A percentile compares a stretch with the other conserved stretches of the same genome.
Conservation (phyloP, 768 basidiomycete species). For the Tulasnella calospora region DNA sequence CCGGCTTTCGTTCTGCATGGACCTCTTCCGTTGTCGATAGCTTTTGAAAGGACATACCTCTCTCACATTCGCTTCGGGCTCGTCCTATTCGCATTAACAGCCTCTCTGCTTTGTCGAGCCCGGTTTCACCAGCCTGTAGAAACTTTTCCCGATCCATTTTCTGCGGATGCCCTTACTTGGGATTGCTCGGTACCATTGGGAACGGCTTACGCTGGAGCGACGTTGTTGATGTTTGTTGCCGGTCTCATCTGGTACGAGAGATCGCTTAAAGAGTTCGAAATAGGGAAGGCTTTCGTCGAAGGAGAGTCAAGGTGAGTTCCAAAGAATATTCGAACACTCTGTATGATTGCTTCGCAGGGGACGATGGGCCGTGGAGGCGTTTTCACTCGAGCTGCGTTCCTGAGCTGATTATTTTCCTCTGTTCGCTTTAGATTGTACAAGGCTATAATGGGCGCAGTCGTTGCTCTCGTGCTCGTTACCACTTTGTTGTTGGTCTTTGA, state of each 20-base stretch:
- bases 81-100: background rate
- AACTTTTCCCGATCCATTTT: background rate
- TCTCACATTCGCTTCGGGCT: background rate
- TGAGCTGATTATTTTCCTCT: background rate
- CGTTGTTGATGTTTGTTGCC: background rate
- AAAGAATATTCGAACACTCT: background rate
- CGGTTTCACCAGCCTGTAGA: background rate
- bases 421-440: background rate
- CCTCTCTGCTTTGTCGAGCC: background rate
- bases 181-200: background rate
- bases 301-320: background rate
- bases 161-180: background rate
- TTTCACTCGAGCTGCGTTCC: background rate
- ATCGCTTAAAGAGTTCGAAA: background rate
- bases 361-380: background rate
- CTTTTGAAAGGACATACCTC: constrained; percentile 5
- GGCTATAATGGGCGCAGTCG: background rate
- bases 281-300: background rate
- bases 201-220: background rate
- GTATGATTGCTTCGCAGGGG: no score
- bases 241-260: constrained; percentile 1
- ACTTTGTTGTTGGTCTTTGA: background rate
- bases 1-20: background rate
- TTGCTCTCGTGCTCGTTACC: background rate
- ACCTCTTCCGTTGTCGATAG: background rate